These are phyloP conservation scores for Dittrichia graveolens DNA, from an alignment of 129 eudicot genomes.

Conservation along the genomic window DNA sequence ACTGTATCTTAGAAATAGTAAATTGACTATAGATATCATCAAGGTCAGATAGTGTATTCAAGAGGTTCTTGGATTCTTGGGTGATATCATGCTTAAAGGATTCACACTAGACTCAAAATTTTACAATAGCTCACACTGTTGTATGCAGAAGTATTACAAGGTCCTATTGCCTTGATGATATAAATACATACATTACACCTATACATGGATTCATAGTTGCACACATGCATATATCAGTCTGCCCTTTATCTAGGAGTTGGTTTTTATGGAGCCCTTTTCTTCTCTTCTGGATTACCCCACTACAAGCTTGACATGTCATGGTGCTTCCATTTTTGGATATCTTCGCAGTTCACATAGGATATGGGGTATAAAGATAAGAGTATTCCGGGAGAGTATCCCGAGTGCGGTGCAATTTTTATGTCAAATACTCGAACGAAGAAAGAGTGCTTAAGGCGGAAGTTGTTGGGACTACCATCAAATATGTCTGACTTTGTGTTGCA, in stretches of 20 bases:
- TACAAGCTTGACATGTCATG: slow-evolving; percentile 20
- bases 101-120: too few species aligned
- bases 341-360: slow-evolving; percentile 40
- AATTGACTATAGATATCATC: not conserved
- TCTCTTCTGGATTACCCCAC: slow-evolving; percentile 9
- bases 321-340: slow-evolving; percentile 25
- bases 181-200: not conserved
- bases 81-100: too few species aligned
- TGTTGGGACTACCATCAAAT: slow-evolving; percentile 69
- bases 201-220: slow-evolving; percentile 3
- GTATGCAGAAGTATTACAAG: too few species aligned
- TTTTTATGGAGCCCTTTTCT: slow-evolving; percentile 18
- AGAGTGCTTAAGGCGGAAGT: slow-evolving; percentile 51
- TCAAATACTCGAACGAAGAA: slow-evolving; percentile 50
- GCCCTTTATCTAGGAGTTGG: not conserved
- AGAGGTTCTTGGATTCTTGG: not conserved
- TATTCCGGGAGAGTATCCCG: slow-evolving; percentile 48
- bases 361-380: slow-evolving; percentile 31
- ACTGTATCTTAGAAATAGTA: not conserved
- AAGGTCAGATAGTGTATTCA: too few species aligned
- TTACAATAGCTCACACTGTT: too few species aligned
- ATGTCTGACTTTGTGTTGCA: slow-evolving; percentile 59
- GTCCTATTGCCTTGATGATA: not conserved
- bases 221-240: not conserved
- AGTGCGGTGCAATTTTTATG: slow-evolving; percentile 81